Evolutionary conservation across 176 grass and related monocot genomes (phyloP).

Genomic region (Triticum turgidum): DNA sequence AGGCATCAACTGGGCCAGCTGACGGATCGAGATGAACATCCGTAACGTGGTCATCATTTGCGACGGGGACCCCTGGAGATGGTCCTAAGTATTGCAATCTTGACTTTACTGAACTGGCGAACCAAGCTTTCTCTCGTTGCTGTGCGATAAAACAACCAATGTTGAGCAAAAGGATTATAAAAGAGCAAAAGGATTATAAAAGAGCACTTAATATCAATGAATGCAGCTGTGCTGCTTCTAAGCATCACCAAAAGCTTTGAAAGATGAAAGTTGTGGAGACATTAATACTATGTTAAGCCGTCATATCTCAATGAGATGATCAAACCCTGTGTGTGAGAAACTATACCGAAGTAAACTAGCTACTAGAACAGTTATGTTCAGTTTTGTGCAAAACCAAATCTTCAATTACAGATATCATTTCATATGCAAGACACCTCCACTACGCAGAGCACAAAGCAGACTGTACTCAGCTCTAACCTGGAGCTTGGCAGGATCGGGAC

Average conservation of each 20-base stretch:
- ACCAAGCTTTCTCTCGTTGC: slow-evolving; percentile 84
- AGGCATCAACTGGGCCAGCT: slow-evolving; percentile 62
- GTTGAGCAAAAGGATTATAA: neutral
- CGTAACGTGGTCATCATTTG: slow-evolving; percentile 46
- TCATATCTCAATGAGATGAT: neutral
- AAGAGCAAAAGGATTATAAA: neutral
- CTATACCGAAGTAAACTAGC: neutral
- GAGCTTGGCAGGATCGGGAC: slow-evolving; percentile 50
- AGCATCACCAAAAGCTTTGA: neutral
- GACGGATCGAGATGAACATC: slow-evolving; percentile 58
- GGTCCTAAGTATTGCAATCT: slow-evolving; percentile 83
- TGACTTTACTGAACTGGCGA: slow-evolving; percentile 69
- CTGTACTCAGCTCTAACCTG: slow-evolving; percentile 55
- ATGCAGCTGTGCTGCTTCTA: neutral
- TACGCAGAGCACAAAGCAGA: neutral
- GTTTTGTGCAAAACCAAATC: neutral
- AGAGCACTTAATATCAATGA: neutral
- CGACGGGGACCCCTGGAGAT: slow-evolving; percentile 57
- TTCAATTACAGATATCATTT: neutral
- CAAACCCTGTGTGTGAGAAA: neutral
- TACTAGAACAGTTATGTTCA: neutral
- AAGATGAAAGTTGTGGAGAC: neutral
- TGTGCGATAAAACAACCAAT: slow-evolving; percentile 33
- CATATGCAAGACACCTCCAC: neutral
- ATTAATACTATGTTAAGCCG: neutral